phyloP scores from a whole-genome alignment of 2,329 filamentous ascomycete species.

The Penicillium sp. region DNA sequence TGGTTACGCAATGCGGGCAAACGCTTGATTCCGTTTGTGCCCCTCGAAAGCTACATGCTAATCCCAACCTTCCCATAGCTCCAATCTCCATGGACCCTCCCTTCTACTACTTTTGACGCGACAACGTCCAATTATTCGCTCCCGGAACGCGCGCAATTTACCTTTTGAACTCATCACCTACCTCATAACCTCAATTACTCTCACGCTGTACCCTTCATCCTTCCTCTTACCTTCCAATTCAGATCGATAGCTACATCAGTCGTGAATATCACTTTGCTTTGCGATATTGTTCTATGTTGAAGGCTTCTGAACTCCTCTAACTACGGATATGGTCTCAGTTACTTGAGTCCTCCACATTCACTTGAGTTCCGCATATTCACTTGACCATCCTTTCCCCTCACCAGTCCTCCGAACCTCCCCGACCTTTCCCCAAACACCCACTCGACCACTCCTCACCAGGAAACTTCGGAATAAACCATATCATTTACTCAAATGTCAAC shows the following conservation, averaged over 20 bases:
- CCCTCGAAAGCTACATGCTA: constrained; percentile 3
- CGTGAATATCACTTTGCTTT: not conserved
- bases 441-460: not conserved
- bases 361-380: not conserved
- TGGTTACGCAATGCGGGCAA: not conserved
- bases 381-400: not conserved
- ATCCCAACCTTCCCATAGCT: constrained; percentile 1
- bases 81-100: constrained; percentile 2
- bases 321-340: not conserved
- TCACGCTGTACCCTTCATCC: not conserved
- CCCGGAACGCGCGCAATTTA: not conserved
- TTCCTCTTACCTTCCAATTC: not conserved
- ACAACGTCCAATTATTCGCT: constrained; percentile 1
- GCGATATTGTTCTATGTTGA: not conserved
- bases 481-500: not conserved
- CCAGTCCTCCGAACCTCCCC: not conserved
- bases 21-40: constrained; percentile 6
- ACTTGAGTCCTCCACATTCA: not conserved
- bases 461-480: not conserved
- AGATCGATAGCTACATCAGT: not conserved
- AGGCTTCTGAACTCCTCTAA: not conserved
- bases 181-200: not conserved
- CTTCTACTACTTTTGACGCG: constrained; percentile 4
- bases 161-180: not conserved
- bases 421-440: not conserved